These are phyloP conservation scores for Russula earlei DNA, from an alignment of 768 basidiomycete species.

Conservation along the genomic window DNA sequence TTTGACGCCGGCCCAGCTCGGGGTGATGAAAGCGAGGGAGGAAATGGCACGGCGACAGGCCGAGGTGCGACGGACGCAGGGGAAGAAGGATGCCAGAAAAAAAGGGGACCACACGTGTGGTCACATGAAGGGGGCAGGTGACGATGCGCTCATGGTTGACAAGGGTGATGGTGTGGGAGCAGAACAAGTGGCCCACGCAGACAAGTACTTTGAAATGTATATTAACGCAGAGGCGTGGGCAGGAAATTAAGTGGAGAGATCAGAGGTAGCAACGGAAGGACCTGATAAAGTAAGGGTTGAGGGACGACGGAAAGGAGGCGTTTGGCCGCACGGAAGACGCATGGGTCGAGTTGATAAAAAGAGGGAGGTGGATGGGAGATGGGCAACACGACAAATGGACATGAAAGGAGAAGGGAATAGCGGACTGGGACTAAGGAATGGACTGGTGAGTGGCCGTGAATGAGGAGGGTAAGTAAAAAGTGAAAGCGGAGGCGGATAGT, in stretches of 20 bases:
- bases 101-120: neutral
- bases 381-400: neutral
- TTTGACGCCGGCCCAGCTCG: neutral
- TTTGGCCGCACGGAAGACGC: slow-evolving; percentile 6
- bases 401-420: neutral
- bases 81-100: neutral
- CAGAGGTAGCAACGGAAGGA: neutral
- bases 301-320: neutral
- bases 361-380: neutral
- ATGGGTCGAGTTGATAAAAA: slow-evolving; percentile 10
- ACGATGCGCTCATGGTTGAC: neutral
- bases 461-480: too few species aligned
- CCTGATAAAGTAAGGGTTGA: neutral
- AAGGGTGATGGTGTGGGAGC: slow-evolving; percentile 8
- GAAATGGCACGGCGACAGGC: slow-evolving; percentile 5
- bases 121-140: neutral
- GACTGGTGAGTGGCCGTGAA: slow-evolving; percentile 3
- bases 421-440: neutral
- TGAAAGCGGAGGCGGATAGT: neutral
- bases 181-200: slow-evolving; percentile 16
- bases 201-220: slow-evolving; percentile 35
- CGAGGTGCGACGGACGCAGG: neutral
- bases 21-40: slow-evolving; percentile 3
- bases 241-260: slow-evolving; percentile 7
- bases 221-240: slow-evolving; percentile 31